A percentile compares a stretch with the other conserved stretches of the same genome.
Evolutionary conservation across 257 asterid genomes (phyloP).

Genomic region (Lithospermum erythrorhizon): DNA sequence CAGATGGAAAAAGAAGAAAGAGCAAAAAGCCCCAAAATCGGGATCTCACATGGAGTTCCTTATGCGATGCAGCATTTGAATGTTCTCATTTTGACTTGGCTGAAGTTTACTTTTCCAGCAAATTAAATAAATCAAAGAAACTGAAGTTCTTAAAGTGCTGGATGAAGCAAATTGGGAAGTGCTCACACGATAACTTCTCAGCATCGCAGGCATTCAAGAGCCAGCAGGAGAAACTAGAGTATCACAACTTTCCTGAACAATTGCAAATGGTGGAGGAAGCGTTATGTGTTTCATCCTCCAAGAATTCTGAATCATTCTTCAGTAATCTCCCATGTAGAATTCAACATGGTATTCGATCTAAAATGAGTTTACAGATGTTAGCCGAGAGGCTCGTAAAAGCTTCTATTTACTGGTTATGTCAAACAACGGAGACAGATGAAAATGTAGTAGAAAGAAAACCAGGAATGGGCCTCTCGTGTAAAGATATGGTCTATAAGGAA

Average conservation of each 20-base stretch:
- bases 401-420: constrained; percentile 36
- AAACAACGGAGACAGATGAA: constrained; percentile 20
- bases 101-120: constrained; percentile 41
- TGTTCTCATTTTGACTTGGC: constrained; percentile 59
- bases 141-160: constrained; percentile 83
- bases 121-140: constrained; percentile 47
- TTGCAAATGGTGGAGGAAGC: constrained; percentile 32
- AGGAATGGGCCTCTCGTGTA: constrained; percentile 23
- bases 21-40: constrained; percentile 25
- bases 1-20: constrained; percentile 39
- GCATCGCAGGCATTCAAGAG: constrained; percentile 22
- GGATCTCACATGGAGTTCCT: constrained; percentile 67
- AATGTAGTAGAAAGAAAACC: constrained; percentile 22
- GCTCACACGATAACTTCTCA: constrained; percentile 18
- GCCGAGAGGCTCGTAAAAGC: constrained; percentile 66
- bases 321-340: constrained; percentile 39
- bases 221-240: constrained; percentile 19
- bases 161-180: constrained; percentile 60
- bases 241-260: constrained; percentile 27
- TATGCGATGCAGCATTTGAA: constrained; percentile 45
- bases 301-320: constrained; percentile 45
- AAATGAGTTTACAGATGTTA: constrained; percentile 65
- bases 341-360: constrained; percentile 58
- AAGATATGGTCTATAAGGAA: constrained; percentile 22
- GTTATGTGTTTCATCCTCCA: constrained; percentile 24